phyloP scores from a whole-genome alignment of 495 filamentous ascomycete species.

The Xylaria grammica region DNA sequence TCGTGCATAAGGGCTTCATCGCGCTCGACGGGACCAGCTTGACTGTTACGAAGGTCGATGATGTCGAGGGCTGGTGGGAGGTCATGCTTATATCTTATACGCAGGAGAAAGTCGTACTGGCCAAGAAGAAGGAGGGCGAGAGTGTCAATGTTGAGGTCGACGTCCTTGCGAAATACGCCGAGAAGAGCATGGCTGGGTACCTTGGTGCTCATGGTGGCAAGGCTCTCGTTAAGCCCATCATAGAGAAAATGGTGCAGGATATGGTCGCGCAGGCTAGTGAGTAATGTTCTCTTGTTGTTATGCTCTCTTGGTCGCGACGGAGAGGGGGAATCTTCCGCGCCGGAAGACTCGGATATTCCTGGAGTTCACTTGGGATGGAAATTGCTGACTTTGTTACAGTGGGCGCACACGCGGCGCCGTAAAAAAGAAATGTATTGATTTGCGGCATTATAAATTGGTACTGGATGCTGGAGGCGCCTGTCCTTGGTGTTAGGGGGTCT shows the following conservation, averaged over 20 bases:
- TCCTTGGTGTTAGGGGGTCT: background rate
- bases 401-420: constrained; percentile 12
- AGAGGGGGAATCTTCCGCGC: background rate
- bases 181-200: constrained; percentile 86
- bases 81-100: constrained; percentile 99
- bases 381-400: constrained; percentile 17
- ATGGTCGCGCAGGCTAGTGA: constrained; percentile 71
- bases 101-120: constrained; percentile 88
- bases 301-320: background rate
- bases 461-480: background rate
- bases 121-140: constrained; percentile 79
- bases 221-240: constrained; percentile 59
- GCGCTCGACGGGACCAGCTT: constrained; percentile 95
- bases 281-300: background rate
- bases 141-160: constrained; percentile 97
- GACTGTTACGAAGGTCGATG: constrained; percentile 85
- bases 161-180: constrained; percentile 97
- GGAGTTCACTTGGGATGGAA: background rate
- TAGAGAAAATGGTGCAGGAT: constrained; percentile 84
- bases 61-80: constrained; percentile 85
- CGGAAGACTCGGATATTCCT: background rate
- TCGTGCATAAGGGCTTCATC: constrained; percentile 97
- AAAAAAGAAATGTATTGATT: background rate
- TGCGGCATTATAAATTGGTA: background rate
- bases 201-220: constrained; percentile 58